phyloP scores from a whole-genome alignment of 2,329 filamentous ascomycete genomes.

The Sarocladium kiliense region DNA sequence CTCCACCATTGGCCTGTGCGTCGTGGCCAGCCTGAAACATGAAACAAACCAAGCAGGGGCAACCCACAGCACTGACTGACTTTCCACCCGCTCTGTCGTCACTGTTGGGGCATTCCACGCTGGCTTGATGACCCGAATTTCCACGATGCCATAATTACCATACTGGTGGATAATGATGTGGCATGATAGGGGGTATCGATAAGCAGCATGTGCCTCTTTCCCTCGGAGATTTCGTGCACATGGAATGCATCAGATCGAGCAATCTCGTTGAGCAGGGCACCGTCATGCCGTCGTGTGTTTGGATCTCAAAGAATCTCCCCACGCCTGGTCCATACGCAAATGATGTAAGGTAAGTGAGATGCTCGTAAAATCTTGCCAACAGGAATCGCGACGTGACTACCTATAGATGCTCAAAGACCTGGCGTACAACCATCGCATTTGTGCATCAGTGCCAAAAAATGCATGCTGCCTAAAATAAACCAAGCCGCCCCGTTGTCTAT shows the following conservation, averaged over 20 bases:
- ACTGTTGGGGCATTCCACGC: neutral
- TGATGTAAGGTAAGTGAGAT: too few relatives aligned
- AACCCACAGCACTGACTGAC: neutral
- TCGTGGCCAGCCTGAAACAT: slow-evolving; percentile 1
- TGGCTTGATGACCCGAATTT: neutral
- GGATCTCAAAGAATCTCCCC: too few relatives aligned
- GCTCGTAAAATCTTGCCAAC: too few relatives aligned
- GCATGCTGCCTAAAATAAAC: neutral
- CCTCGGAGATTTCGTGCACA: too few relatives aligned
- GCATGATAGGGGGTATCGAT: neutral
- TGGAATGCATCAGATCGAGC: too few relatives aligned
- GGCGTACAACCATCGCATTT: too few relatives aligned
- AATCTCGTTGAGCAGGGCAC: too few relatives aligned
- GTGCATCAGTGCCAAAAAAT: neutral
- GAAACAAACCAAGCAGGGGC: slow-evolving; percentile 5
- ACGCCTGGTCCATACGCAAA: too few relatives aligned
- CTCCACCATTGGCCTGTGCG: neutral
- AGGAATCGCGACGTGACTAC: too few relatives aligned
- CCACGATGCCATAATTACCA: neutral
- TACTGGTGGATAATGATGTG: neutral
- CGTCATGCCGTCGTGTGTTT: too few relatives aligned
- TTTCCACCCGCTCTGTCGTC: neutral
- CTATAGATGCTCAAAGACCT: too few relatives aligned
- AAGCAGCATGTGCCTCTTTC: too few relatives aligned
- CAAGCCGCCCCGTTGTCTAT: neutral